Conservation (phyloP, 768 basidiomycete genomes). For the Suillus subalutaceus region DNA sequence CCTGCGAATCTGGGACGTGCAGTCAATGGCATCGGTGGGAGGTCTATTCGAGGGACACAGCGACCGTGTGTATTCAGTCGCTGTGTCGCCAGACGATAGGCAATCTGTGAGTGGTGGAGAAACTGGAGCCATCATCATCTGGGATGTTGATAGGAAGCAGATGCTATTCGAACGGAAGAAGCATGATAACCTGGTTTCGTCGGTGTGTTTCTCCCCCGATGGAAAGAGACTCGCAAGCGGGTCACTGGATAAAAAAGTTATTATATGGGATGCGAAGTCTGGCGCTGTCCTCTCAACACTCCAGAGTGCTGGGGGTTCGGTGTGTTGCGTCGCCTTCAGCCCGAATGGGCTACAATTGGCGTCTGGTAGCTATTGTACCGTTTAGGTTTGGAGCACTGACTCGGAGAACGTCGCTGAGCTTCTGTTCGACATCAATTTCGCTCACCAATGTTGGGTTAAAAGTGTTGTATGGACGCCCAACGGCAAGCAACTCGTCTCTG, state of each 20-base stretch:
- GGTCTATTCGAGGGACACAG: background rate
- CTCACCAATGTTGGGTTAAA: background rate
- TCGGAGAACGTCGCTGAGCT: background rate
- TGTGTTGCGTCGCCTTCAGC: too few relatives aligned
- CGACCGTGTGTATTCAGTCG: background rate
- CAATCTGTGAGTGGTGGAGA: background rate
- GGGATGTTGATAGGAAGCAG: background rate
- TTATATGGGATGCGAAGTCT: too few relatives aligned
- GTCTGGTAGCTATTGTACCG: too few relatives aligned
- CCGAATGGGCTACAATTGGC: too few relatives aligned
- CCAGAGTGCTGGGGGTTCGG: too few relatives aligned
- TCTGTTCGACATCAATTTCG: too few relatives aligned
- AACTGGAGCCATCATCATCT: background rate
- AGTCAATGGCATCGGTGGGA: background rate
- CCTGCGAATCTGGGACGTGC: background rate
- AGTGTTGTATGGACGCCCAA: background rate
- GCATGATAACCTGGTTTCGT: too few relatives aligned
- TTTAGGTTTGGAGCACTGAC: background rate
- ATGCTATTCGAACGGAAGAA: too few relatives aligned
- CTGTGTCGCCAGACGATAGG: background rate
- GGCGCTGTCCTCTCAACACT: too few relatives aligned
- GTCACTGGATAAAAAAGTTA: too few relatives aligned
- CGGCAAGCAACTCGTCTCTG: background rate
- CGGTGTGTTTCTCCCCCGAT: too few relatives aligned
- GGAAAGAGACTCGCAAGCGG: too few relatives aligned